A percentile compares a stretch with the other conserved stretches of the same genome.
Conservation (phyloP, 768 basidiomycete species). For the Inosperma sp. region DNA sequence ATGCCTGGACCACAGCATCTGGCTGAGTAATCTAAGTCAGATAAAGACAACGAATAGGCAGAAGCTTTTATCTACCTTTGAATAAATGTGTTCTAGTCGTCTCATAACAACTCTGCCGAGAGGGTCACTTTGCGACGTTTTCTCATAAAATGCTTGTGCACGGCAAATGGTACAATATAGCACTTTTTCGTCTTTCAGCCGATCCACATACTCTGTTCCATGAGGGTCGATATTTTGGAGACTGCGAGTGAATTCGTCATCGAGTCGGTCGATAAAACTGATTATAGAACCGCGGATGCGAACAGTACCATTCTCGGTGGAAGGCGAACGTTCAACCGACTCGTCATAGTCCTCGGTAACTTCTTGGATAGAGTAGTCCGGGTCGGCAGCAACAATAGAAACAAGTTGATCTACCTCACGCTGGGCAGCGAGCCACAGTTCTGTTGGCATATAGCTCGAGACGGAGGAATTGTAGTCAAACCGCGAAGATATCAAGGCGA, state of each 20-base stretch:
- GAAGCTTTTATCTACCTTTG: slow-evolving; percentile 59
- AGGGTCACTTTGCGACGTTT: slow-evolving; percentile 68
- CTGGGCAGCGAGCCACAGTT: slow-evolving; percentile 86
- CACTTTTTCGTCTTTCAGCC: slow-evolving; percentile 92
- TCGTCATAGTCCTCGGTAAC: slow-evolving; percentile 91
- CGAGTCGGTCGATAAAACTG: slow-evolving; percentile 91
- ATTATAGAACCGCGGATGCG: slow-evolving; percentile 93
- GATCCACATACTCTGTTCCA: slow-evolving; percentile 97
- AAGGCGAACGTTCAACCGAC: slow-evolving; percentile 73
- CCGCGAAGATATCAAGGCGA: slow-evolving; percentile 89
- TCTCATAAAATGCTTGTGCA: slow-evolving; percentile 89
- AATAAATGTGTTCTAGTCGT: slow-evolving; percentile 95
- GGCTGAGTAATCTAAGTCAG: slow-evolving; percentile 51
- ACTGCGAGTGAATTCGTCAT: slow-evolving; percentile 97
- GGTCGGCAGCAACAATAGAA: slow-evolving; percentile 65
- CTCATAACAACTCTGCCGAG: slow-evolving; percentile 89
- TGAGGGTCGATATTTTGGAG: slow-evolving; percentile 98
- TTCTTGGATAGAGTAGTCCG: slow-evolving; percentile 81
- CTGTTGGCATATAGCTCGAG: slow-evolving; percentile 84
- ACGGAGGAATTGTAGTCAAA: slow-evolving; percentile 95
- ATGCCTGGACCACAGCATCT: slow-evolving; percentile 84
- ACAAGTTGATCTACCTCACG: slow-evolving; percentile 87
- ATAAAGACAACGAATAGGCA: not conserved
- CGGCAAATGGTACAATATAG: slow-evolving; percentile 92
- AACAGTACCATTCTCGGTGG: slow-evolving; percentile 68